Evolutionary conservation across 805 yeast species (phyloP).

Genomic region (Lipomyces chichibuensis): DNA sequence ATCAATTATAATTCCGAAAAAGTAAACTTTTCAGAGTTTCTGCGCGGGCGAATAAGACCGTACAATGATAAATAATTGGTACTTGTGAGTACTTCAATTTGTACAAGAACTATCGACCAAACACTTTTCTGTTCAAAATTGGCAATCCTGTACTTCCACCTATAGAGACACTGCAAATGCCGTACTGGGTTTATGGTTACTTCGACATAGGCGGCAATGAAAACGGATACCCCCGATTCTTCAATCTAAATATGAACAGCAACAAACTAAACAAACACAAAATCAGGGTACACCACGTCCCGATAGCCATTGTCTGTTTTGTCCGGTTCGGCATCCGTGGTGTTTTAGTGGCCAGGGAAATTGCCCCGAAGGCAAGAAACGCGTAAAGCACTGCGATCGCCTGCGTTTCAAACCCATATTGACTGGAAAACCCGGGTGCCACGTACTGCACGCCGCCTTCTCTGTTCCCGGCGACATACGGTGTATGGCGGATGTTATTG

Average conservation of each 20-base stretch:
- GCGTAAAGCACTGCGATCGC: slow-evolving; percentile 69
- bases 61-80: no score
- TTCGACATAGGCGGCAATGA: slow-evolving; percentile 47
- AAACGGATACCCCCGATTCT: slow-evolving; percentile 79
- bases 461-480: slow-evolving; percentile 51
- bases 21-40: no score
- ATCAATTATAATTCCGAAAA: neutral
- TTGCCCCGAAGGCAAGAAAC: slow-evolving; percentile 59
- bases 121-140: neutral
- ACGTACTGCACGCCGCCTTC: slow-evolving; percentile 56
- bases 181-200: neutral
- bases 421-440: slow-evolving; percentile 70
- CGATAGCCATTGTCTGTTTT: slow-evolving; percentile 55
- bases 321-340: slow-evolving; percentile 54
- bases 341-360: slow-evolving; percentile 61
- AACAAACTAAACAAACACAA: slow-evolving; percentile 65
- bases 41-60: no score
- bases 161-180: neutral
- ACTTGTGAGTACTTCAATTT: neutral
- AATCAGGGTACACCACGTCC: slow-evolving; percentile 50
- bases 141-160: neutral
- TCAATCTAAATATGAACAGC: slow-evolving; percentile 66
- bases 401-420: slow-evolving; percentile 89
- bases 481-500: slow-evolving; percentile 78
- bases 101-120: neutral